Conservation (phyloP, 1,139 yeast species). For the Fermentozyma sake region DNA sequence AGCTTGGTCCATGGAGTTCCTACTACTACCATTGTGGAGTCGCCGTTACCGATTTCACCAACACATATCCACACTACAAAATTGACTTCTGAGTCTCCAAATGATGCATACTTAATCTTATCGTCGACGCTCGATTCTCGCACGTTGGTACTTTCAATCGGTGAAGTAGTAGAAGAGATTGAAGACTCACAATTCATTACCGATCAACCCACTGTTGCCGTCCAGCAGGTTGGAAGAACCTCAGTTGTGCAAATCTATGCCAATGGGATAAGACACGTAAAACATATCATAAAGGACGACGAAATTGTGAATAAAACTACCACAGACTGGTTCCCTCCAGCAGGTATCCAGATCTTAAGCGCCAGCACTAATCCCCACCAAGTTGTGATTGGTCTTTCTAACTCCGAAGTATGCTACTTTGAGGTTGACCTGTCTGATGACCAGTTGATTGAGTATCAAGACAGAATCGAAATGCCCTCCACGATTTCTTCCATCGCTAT, state of each 20-base stretch:
- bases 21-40: constrained; percentile 59
- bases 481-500: constrained; percentile 52
- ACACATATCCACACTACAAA: constrained; percentile 59
- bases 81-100: constrained; percentile 35
- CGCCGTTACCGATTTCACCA: constrained; percentile 67
- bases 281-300: constrained; percentile 18
- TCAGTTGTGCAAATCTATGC: constrained; percentile 72
- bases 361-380: constrained; percentile 68
- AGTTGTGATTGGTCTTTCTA: constrained; percentile 65
- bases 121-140: constrained; percentile 54
- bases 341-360: constrained; percentile 58
- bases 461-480: constrained; percentile 50
- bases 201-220: constrained; percentile 60
- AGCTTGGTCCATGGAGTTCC: constrained; percentile 57
- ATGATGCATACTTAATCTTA: constrained; percentile 63
- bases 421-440: constrained; percentile 65
- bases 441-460: constrained; percentile 66
- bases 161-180: constrained; percentile 77
- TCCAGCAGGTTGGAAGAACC: constrained; percentile 62
- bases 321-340: constrained; percentile 82
- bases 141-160: constrained; percentile 72
- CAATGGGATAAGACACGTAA: constrained; percentile 68
- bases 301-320: constrained; percentile 6
- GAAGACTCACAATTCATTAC: constrained; percentile 57
- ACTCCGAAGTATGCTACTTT: constrained; percentile 74